Base-by-base conservation (phyloP, 331 rosid species). In the Ulmus americana region DNA sequence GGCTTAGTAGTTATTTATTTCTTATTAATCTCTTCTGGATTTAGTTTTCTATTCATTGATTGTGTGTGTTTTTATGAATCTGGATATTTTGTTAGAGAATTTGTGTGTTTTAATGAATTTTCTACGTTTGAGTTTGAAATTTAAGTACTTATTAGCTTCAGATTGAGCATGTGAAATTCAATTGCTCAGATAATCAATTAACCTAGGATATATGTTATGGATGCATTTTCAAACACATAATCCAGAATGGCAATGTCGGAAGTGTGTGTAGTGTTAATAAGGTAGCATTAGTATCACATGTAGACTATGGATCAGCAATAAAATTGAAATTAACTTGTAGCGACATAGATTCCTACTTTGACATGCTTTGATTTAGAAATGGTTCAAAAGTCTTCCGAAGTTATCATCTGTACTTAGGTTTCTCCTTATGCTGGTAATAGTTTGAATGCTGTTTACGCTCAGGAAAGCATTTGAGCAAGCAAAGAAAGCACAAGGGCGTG, bases 391-490 rank as follows among this genome's bases (percentile, higher is more conserved):
- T 2, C 5, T 46, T 35, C 13, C 11, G 10, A 45, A 38, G 55
- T 65, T 8, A 41, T 28, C 13, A 52, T 70, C 41, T 35, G 13
- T 50, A 13, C 52, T 62, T 8, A 54, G 42, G 61, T 72, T 50
- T 70, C 40, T 73, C 8, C 9, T 61, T 63, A 46, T 7, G 18
- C 8, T 68, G 61, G 65, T 50, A 39, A 47, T 64, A 7, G 40
- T 63, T 46, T 75, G 13, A 60, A 61, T 38, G 20, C 45, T 63
- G 6, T 65, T 48, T 70, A 39, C 14, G 57, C 59, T 42, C 86
- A 86, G 98, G 13, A 82, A 68, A 79, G 95, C 90, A 56, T 92
- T 92, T 69, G 95, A 87, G 76, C 91, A 79, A 74, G 97, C 85
- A 68, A 87, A 83, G 74, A 85, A 64, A 64, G 72, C 84, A 53